Evolutionary conservation across 208 protist species (phyloP).

Genomic region (Crithidia fasciculata): DNA sequence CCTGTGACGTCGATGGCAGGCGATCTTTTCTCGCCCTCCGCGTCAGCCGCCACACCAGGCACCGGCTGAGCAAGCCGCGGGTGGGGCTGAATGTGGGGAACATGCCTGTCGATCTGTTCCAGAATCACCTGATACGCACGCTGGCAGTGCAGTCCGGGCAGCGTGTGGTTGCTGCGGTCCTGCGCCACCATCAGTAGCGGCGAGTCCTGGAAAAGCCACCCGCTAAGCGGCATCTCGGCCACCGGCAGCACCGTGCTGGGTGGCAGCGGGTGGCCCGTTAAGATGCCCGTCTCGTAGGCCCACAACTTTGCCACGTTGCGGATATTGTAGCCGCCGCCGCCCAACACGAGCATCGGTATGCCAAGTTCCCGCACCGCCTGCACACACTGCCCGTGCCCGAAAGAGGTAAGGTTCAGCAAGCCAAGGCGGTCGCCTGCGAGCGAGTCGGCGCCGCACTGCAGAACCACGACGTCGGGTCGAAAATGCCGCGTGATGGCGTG

Average conservation of each 20-base stretch:
- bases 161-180: slow-evolving; percentile 72
- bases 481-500: slow-evolving; percentile 56
- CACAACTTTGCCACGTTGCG: slow-evolving; percentile 99
- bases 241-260: slow-evolving; percentile 73
- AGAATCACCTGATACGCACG: slow-evolving; percentile 65
- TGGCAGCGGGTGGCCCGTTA: slow-evolving; percentile 72
- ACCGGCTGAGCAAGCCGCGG: slow-evolving; percentile 19
- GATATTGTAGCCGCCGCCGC: slow-evolving; percentile 99
- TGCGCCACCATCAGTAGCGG: slow-evolving; percentile 74
- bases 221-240: slow-evolving; percentile 68
- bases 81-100: slow-evolving; percentile 52
- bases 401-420: slow-evolving; percentile 92
- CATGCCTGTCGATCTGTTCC: slow-evolving; percentile 81
- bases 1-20: too few relatives aligned
- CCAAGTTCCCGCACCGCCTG: slow-evolving; percentile 92
- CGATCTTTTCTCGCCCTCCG: background rate
- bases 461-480: slow-evolving; percentile 95
- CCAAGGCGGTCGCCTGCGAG: slow-evolving; percentile 97
- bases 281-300: slow-evolving; percentile 93
- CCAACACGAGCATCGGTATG: slow-evolving; percentile 97
- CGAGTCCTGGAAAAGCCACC: slow-evolving; percentile 86
- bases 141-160: slow-evolving; percentile 71
- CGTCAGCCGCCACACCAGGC: background rate
- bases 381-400: slow-evolving; percentile 96
- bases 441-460: slow-evolving; percentile 99